Conservation (phyloP, 192 early-diverging fungal species). For the Gamsiella multidivaricata region DNA sequence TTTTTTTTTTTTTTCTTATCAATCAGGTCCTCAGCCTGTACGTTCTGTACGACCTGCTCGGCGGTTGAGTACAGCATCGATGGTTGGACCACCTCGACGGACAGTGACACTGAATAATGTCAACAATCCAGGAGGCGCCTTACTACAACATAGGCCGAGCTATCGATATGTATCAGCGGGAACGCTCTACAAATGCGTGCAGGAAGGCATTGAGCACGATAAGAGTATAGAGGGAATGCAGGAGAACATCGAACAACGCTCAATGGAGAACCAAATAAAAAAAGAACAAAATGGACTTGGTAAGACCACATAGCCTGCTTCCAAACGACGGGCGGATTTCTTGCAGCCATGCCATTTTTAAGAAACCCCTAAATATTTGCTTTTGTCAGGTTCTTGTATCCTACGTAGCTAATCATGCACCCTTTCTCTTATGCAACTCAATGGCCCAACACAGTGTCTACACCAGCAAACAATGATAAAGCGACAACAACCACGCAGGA, state of each 20-base stretch:
- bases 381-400: too few species aligned
- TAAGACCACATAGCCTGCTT: not conserved
- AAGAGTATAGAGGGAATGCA: not conserved
- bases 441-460: too few species aligned
- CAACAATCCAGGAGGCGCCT: conserved; percentile 8
- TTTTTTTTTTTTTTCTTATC: not conserved
- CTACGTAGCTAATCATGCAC: too few species aligned
- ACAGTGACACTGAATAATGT: conserved; percentile 20
- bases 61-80: conserved; percentile 19
- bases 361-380: too few species aligned
- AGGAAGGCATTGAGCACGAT: conserved; percentile 25
- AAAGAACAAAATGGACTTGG: not conserved
- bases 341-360: too few species aligned
- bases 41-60: conserved; percentile 1
- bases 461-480: too few species aligned
- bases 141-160: conserved; percentile 32
- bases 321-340: too few species aligned
- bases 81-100: conserved; percentile 26
- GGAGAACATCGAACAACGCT: not conserved
- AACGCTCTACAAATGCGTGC: conserved; percentile 27
- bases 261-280: not conserved
- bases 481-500: conserved; percentile 18
- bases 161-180: conserved; percentile 39
- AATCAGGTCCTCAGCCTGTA: not conserved
- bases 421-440: too few species aligned